phyloP scores from a whole-genome alignment of 805 yeast species.

The Wickerhamiella lipophila region DNA sequence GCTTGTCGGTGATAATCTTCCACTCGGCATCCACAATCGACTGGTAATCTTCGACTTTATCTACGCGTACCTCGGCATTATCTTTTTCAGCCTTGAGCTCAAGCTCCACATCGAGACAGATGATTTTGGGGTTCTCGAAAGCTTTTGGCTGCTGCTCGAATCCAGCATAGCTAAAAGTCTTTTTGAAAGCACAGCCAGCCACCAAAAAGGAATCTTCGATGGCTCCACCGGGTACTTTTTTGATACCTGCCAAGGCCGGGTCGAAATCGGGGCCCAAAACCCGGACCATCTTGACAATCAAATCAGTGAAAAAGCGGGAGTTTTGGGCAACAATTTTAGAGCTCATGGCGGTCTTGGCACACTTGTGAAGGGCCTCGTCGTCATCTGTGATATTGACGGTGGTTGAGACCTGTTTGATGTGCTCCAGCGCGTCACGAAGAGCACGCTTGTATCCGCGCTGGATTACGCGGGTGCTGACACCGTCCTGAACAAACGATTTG shows the following conservation, averaged over 20 bases:
- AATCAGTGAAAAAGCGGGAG: constrained; percentile 78
- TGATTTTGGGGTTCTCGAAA: constrained; percentile 66
- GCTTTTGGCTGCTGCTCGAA: constrained; percentile 96
- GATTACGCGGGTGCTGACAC: constrained; percentile 81
- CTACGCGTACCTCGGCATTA: constrained; percentile 95
- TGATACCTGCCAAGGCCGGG: constrained; percentile 83
- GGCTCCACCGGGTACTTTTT: constrained; percentile 90
- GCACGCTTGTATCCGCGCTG: constrained; percentile 81
- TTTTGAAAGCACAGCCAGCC: constrained; percentile 93
- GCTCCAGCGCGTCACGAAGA: constrained; percentile 57
- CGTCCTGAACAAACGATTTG: constrained; percentile 86
- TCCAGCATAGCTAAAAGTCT: constrained; percentile 95
- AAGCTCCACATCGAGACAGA: constrained; percentile 79
- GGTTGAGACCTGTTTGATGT: constrained; percentile 62
- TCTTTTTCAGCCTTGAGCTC: constrained; percentile 98
- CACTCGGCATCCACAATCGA: constrained; percentile 98
- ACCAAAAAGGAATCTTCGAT: constrained; percentile 85
- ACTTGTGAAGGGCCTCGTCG: constrained; percentile 56
- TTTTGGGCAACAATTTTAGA: constrained; percentile 84
- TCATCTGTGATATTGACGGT: constrained; percentile 41
- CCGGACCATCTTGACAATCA: constrained; percentile 93
- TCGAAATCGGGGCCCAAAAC: constrained; percentile 73
- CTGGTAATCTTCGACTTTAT: constrained; percentile 87
- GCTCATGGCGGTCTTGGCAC: constrained; percentile 96
- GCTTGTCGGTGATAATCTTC: constrained; percentile 79